Percentiles rank a stretch among this genome's conserved stretches.
phyloP scores from a whole-genome alignment of 345 rosid genomes.

The Citrus australasica region DNA sequence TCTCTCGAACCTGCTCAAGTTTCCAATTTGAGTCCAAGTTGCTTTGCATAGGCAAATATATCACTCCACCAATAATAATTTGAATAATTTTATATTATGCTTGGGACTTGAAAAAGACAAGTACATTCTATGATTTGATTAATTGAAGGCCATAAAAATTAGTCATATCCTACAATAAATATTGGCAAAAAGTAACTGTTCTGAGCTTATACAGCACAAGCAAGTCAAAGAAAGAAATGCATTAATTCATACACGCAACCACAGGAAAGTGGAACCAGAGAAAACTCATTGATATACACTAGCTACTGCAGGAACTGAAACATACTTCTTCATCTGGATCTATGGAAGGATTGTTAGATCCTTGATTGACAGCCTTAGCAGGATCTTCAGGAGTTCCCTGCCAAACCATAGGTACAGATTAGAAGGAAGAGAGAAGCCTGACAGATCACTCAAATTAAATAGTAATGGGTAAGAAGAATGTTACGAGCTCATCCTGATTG shows the following conservation, averaged over 20 bases:
- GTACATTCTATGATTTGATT: neutral
- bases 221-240: neutral
- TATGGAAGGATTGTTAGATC: conserved; percentile 26
- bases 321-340: conserved; percentile 45
- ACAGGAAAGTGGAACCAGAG: neutral
- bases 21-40: neutral
- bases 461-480: conserved; percentile 13
- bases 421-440: conserved; percentile 6
- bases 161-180: neutral
- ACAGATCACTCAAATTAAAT: neutral
- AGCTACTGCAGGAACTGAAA: conserved; percentile 12
- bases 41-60: neutral
- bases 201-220: neutral
- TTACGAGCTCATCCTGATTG: conserved; percentile 42
- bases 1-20: neutral
- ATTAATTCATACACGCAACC: neutral
- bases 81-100: neutral
- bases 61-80: neutral
- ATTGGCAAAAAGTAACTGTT: neutral
- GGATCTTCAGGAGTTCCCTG: conserved; percentile 46
- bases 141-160: neutral
- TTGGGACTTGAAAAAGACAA: neutral
- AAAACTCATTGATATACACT: neutral
- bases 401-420: conserved; percentile 22
- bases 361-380: conserved; percentile 25